Conservation (phyloP, 2,329 filamentous ascomycete genomes). For the Cylindrodendrum hubeiense region DNA sequence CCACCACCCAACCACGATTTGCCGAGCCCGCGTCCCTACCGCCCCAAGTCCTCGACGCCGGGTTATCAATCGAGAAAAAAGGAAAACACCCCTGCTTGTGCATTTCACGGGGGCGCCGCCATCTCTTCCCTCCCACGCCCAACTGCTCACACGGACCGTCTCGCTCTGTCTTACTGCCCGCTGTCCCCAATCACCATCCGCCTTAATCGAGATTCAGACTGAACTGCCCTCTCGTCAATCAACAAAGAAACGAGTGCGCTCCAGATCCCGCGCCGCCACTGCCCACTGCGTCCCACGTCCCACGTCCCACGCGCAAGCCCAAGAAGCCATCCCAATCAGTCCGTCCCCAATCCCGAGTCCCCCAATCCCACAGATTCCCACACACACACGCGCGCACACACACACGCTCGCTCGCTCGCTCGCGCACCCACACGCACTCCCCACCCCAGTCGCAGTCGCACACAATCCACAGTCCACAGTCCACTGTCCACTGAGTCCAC, state of each 20-base stretch:
- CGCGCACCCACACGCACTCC: slow-evolving; percentile 11
- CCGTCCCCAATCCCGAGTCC: slow-evolving; percentile 12
- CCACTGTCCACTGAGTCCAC: background rate
- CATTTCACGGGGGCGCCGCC: slow-evolving; percentile 23
- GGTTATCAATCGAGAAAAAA: slow-evolving; percentile 15
- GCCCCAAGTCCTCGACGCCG: background rate
- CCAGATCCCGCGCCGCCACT: slow-evolving; percentile 3
- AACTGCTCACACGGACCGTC: slow-evolving; percentile 9
- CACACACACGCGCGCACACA: slow-evolving; percentile 10
- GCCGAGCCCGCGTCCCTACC: background rate
- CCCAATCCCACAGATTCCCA: slow-evolving; percentile 23
- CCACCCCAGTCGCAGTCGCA: slow-evolving; percentile 20
- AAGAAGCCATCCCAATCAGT: slow-evolving; percentile 4
- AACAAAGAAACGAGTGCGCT: background rate
- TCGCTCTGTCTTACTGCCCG: background rate
- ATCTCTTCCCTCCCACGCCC: slow-evolving; percentile 17
- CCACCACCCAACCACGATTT: background rate
- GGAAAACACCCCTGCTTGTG: slow-evolving; percentile 27
- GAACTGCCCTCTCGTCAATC: slow-evolving; percentile 3
- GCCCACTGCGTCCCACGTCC: slow-evolving; percentile 8
- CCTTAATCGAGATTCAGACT: slow-evolving; percentile 3
- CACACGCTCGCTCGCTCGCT: slow-evolving; percentile 2
- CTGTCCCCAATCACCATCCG: slow-evolving; percentile 16
- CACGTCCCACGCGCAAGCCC: slow-evolving; percentile 24
- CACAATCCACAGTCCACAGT: slow-evolving; percentile 8